These are phyloP conservation scores for Podospora anserina DNA, from an alignment of 495 filamentous ascomycete genomes.

Conservation along the genomic window DNA sequence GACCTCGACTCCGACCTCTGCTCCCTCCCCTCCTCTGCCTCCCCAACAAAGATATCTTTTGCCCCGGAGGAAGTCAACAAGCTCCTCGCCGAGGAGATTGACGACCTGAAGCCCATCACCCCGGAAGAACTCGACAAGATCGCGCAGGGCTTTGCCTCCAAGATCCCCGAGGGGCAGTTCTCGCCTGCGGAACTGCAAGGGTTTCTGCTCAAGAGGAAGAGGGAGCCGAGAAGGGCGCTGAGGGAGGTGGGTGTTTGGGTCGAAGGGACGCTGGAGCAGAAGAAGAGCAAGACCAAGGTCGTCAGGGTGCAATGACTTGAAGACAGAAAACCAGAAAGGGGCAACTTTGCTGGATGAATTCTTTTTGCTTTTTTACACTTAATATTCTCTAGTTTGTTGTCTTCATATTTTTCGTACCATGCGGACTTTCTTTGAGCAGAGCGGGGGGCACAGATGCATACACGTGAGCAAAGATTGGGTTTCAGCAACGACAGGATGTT, in stretches of 20 bases:
- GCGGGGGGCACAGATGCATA: no score
- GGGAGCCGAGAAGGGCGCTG: slow-evolving; percentile 57
- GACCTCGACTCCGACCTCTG: slow-evolving; percentile 2
- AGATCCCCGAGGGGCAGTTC: slow-evolving; percentile 50
- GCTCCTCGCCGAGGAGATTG: slow-evolving; percentile 31
- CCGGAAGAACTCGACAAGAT: slow-evolving; percentile 38
- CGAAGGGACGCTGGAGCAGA: slow-evolving; percentile 43
- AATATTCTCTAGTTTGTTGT: no score
- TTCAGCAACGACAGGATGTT: no score
- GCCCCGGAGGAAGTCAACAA: slow-evolving; percentile 31
- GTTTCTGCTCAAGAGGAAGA: slow-evolving; percentile 63
- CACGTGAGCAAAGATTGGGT: no score
- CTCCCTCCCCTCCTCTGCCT: neutral
- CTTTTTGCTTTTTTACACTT: no score
- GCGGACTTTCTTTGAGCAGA: no score
- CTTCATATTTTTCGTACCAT: no score
- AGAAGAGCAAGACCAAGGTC: slow-evolving; percentile 40
- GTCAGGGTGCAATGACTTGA: slow-evolving; percentile 34
- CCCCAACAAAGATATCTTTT: neutral
- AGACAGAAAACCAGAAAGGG: no score
- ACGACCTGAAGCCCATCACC: neutral
- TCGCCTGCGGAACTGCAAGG: slow-evolving; percentile 71
- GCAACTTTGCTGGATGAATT: no score
- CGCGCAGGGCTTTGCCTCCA: slow-evolving; percentile 43
- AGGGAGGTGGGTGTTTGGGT: slow-evolving; percentile 56